Evolutionary conservation across 2,329 filamentous ascomycete genomes (phyloP), one percentile per base, ranked within the genome.

Genomic region (Aspergillus floridensis): DNA sequence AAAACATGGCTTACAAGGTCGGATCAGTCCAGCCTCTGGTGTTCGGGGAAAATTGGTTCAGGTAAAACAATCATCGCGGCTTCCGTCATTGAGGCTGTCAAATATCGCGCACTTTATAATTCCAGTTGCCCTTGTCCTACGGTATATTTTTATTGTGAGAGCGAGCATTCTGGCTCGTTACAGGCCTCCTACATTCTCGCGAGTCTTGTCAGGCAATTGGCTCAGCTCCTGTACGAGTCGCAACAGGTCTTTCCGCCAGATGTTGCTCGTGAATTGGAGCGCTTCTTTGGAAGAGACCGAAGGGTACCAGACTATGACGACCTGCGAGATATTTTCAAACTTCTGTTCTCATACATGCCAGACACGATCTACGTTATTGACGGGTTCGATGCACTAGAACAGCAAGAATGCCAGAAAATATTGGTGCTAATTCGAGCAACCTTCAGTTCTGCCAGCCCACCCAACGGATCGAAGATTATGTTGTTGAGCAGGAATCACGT

Each of bases 401-500:
- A 32, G 14, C 8, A 58, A 16, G 38, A 65, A 38, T 49, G 19
- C 22, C 61, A 58, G 44, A 7, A 12, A 5, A 44, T 66, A 1
- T 41, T 61, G 5, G 35, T 59, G 26, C n/a, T 59, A 0, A 49
- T 66, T 21, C 53, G 50, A n/a, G 60, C 31, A 19, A n/a, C 65
- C 10, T 57, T 51, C 29, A 14, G 7, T 26, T 21, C 21, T 4
- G 7, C 5, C 3, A 10, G 0, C 16, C 5, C 47, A 24, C 29
- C 49, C 26, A 12, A 53, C 22, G n/a, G 32, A n/a, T 61, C 60
- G 12, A 57, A 58, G 7, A 44, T 68, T 14, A 41, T 68, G 10
- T n/a, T 68, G 2, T 44, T 66, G 3, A 69, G 66, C 38, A 60
- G 67, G 46, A 63, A 67, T 2, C 63, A 69, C 52, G n/a, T 69